Evolutionary conservation across 2,329 filamentous ascomycete species (phyloP), one percentile per base, ranked within the genome.

Genomic region (Whalleya microplaca): DNA sequence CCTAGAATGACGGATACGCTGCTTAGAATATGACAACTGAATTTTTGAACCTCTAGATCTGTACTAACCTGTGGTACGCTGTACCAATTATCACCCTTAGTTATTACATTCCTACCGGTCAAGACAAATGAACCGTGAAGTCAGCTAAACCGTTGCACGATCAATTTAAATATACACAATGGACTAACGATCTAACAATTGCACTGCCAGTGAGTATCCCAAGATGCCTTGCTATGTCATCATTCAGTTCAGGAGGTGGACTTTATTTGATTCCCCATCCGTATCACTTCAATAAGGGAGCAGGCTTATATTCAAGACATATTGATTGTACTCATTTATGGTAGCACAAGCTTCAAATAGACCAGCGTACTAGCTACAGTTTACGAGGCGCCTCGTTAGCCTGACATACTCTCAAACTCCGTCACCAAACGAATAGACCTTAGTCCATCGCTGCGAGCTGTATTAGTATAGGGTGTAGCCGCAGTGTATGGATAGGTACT

Each of bases 361-460:
- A 12, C 10, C 7, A 14, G 3, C 9, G 4, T 37, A 3, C 14
- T 16, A 12, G 8, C 14, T 3, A 6, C 10, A 16, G 3, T 37
- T 12, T 37, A 27, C 10, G 32, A 16, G 32, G 14, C 8, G 14
- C 14, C 32, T 16, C 10, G 32, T 5, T 37, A 37, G 3, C 14
- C 14, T 12, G 14, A 16, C 32, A 14, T 37, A 14, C 9, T 37
- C 14, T 53, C 49, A 70, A 2, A 69, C 59, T 1, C 68, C 67
- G 55, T 69, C 64, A 32, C 55, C 53, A 45, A 75, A 75, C 3
- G 60, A 59, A 57, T 76, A 76, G 32, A 71, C 62, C 40, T 74
- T 77, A 61, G 69, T 75, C 75, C 75, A 78, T 51, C 75, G 65
- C 68, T 69, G 44, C 7, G 18, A 21, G 21, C 16, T 45, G 10